A percentile compares a stretch with the other conserved stretches of the same genome.
phyloP scores from a whole-genome alignment of 768 basidiomycete species.

The Pulveroboletus sp. region DNA sequence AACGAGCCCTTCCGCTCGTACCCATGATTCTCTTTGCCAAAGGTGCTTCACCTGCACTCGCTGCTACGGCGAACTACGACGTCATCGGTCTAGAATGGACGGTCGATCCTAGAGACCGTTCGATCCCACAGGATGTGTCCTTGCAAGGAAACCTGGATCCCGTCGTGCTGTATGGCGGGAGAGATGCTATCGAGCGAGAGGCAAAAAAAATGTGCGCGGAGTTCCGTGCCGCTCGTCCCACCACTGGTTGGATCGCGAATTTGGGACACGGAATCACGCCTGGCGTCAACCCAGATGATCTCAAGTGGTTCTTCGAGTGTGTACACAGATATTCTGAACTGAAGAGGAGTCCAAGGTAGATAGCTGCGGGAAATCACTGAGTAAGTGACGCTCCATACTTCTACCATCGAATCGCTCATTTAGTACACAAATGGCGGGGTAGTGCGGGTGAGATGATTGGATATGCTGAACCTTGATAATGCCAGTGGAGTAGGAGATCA shows the following conservation, averaged over 20 bases:
- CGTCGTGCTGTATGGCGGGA: conserved; percentile 77
- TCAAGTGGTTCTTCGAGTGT: conserved; percentile 88
- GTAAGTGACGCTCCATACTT: conserved; percentile 6
- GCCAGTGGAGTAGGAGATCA: conserved; percentile 21
- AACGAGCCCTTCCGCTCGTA: conserved; percentile 50
- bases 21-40: conserved; percentile 95
- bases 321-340: conserved; percentile 72
- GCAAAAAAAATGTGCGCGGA: conserved; percentile 78
- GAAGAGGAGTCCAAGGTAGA: not conserved
- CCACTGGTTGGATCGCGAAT: conserved; percentile 91
- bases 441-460: conserved; percentile 11
- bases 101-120: conserved; percentile 61
- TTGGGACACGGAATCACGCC: conserved; percentile 97
- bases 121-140: conserved; percentile 59
- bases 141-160: conserved; percentile 97
- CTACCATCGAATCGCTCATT: conserved; percentile 12
- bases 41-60: conserved; percentile 79
- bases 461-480: conserved; percentile 32
- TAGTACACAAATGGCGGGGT: conserved; percentile 19
- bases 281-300: conserved; percentile 89
- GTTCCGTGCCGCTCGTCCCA: conserved; percentile 54
- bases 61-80: conserved; percentile 72
- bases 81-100: conserved; percentile 92
- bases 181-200: conserved; percentile 78
- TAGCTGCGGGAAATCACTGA: not conserved